These are phyloP conservation scores for Neophaeococcomyces mojaviensis DNA, from an alignment of 2,329 filamentous ascomycete genomes.

Conservation along the genomic window DNA sequence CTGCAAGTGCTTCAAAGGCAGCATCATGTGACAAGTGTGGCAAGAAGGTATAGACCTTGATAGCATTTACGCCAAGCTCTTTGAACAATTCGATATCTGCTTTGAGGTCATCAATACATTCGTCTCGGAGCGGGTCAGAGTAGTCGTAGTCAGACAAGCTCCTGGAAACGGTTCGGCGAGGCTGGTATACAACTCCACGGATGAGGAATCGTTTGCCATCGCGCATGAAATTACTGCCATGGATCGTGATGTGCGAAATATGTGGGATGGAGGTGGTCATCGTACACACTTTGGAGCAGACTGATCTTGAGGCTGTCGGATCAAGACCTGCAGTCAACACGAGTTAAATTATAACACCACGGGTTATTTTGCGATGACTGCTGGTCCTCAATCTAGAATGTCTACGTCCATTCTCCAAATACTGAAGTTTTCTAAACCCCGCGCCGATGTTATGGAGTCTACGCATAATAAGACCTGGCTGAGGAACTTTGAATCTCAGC, in stretches of 20 bases:
- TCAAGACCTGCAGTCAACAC: too few species aligned
- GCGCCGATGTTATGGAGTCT: too few species aligned
- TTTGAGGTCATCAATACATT: constrained; percentile 31
- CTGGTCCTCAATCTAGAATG: too few species aligned
- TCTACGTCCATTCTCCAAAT: too few species aligned
- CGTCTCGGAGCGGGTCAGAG: constrained; percentile 4
- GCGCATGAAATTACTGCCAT: not conserved
- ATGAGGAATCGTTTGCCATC: constrained; percentile 6
- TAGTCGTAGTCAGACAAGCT: not conserved
- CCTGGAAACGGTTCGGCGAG: not conserved
- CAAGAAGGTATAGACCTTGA: constrained; percentile 85
- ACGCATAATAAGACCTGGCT: too few species aligned
- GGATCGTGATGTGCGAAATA: constrained; percentile 31
- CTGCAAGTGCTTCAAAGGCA: constrained; percentile 71
- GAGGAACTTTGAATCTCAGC: too few species aligned
- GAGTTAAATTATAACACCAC: too few species aligned
- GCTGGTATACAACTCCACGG: constrained; percentile 11
- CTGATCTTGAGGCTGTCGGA: too few species aligned
- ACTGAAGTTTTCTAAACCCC: too few species aligned
- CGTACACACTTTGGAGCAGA: too few species aligned
- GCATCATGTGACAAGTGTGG: constrained; percentile 70
- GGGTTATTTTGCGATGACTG: too few species aligned
- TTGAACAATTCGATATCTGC: constrained; percentile 75
- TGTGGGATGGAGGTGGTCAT: too few species aligned
- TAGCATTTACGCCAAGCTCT: constrained; percentile 76